Evolutionary conservation across 148 eudicot genomes (phyloP), one percentile per base, ranked within the genome.

Genomic region (Drosera capensis): DNA sequence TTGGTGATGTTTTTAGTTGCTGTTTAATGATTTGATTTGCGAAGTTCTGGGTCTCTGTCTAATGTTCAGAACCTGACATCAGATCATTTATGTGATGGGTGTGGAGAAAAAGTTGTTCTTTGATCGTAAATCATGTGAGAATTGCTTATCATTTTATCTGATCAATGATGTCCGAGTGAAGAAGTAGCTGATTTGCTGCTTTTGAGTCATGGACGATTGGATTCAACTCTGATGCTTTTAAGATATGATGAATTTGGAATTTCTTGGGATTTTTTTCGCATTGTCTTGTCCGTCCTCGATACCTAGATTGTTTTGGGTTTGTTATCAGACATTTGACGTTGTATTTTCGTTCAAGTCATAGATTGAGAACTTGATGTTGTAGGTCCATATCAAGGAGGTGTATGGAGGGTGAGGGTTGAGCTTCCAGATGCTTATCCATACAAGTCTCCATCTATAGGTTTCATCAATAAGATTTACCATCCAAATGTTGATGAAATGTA

Each of bases 401-500:
- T 77, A 23, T 82, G 93, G 93, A 78, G 70, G 59, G 29, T 82
- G 45, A 64, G 79, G 51, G 93, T 82, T 49, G 85, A 74, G 65
- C 77, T 82, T 38, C 86, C 93, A 14, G 85, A 82, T 60, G 72
- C 82, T 42, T 82, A 82, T 48, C 93, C 93, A 1, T 82, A 82
- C 58, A 82, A 72, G 45, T 74, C 93, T 57, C 93, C 93, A 8
- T 82, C 93, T 13, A 82, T 82, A 43, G 79, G 74, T 40, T 82
- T 82, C 46, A 45, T 78, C 46, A 82, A 82, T 65, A 82, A 72
- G 72, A 74, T 82, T 18, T 78, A 71, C 54, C 93, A 82, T 49
- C 94, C 94, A 16, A 82, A 82, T 66, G 82, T 82, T 22, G 82
- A 82, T 49, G 94, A 82, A 55, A 68, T 58, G 94, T 82, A 64